Percentiles rank a stretch among this genome's conserved stretches.
Evolutionary conservation across 208 protist species (phyloP).

Genomic region (Wallacemonas collosoma): DNA sequence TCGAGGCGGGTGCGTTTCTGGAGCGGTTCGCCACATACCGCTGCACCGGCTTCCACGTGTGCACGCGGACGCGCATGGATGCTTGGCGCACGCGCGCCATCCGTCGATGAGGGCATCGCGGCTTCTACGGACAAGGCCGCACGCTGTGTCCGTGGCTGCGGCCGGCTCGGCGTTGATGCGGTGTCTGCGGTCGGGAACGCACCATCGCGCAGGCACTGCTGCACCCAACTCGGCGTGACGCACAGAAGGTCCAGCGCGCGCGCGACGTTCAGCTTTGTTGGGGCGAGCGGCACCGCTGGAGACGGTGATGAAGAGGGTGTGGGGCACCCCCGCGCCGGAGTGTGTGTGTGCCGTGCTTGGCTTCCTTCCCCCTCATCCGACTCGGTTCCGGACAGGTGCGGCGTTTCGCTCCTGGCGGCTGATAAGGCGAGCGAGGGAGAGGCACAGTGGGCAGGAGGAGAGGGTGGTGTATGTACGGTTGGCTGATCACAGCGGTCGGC

Average conservation of each 20-base stretch:
- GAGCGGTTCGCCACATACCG: no score
- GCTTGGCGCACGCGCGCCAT: no score
- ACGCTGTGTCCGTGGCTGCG: no score
- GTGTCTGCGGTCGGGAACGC: slow-evolving; percentile 3
- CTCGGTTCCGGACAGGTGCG: not conserved
- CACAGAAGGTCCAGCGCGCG: slow-evolving; percentile 31
- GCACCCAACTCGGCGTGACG: slow-evolving; percentile 64
- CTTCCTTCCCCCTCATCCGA: not conserved
- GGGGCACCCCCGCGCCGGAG: not conserved
- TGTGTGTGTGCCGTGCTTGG: not conserved
- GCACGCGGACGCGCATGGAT: no score
- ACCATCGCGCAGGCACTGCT: slow-evolving; percentile 41
- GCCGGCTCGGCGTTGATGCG: no score
- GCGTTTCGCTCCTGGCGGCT: not conserved
- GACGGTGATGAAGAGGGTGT: not conserved
- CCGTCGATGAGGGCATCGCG: no score
- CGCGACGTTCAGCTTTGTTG: slow-evolving; percentile 42
- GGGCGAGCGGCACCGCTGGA: not conserved
- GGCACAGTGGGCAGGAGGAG: no score
- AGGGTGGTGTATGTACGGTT: no score
- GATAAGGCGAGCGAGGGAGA: not conserved
- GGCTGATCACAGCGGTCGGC: no score
- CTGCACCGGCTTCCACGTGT: no score
- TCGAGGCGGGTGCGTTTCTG: no score
- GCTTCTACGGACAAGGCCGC: no score